phyloP scores from a whole-genome alignment of 2,329 filamentous ascomycete species.

The Dothideomycetes sp. region DNA sequence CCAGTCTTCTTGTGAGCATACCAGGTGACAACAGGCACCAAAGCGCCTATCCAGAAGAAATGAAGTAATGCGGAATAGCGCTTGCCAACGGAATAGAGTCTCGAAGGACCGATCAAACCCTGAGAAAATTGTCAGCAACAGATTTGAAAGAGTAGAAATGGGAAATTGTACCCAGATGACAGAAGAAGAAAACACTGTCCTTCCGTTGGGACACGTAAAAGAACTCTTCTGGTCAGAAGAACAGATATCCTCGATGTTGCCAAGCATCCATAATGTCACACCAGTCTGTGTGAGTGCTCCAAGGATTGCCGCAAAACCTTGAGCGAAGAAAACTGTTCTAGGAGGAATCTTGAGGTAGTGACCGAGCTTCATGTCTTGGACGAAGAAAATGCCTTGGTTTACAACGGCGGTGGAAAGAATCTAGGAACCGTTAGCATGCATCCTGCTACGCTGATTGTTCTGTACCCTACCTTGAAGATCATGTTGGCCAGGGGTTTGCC shows the following conservation, averaged over 20 bases:
- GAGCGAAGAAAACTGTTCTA: conserved; percentile 63
- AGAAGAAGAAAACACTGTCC: conserved; percentile 82
- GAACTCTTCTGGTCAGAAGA: conserved; percentile 72
- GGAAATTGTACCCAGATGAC: conserved; percentile 57
- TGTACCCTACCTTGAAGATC: conserved; percentile 62
- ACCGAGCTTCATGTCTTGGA: conserved; percentile 67
- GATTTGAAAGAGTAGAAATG: neutral
- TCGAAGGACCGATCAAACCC: conserved; percentile 42
- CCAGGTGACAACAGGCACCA: conserved; percentile 37
- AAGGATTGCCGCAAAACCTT: conserved; percentile 65
- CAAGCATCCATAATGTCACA: conserved; percentile 86
- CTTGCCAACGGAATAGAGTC: conserved; percentile 39
- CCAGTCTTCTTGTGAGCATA: conserved; percentile 31
- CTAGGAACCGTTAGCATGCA: neutral
- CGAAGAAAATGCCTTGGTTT: conserved; percentile 50
- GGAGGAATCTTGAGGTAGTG: conserved; percentile 84
- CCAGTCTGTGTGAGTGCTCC: conserved; percentile 73
- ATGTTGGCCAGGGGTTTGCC: conserved; percentile 84
- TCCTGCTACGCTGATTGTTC: neutral
- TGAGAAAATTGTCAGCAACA: neutral
- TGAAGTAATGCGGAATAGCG: conserved; percentile 41
- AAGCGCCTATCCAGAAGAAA: conserved; percentile 44
- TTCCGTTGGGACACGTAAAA: conserved; percentile 78
- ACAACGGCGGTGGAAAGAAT: conserved; percentile 62
- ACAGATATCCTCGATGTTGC: conserved; percentile 66